Base-by-base conservation (phyloP, 2,329 filamentous ascomycete species). In the Xylaria sp. region DNA sequence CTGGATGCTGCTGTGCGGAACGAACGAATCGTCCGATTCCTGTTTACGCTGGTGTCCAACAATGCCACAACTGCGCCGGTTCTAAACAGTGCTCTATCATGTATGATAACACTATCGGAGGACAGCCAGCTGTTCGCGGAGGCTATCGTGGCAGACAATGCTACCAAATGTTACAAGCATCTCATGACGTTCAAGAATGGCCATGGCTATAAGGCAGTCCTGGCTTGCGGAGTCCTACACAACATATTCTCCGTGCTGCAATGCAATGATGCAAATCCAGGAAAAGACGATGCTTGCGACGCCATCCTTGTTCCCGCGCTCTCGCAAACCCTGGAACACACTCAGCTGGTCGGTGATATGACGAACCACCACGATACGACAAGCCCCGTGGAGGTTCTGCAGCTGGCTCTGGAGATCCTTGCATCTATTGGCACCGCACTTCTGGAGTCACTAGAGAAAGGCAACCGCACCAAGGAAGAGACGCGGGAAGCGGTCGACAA, bases 401-500 rank as follows among this genome's bases (percentile, higher is more conserved):
- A 81, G 63, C 69, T 85, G 16, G 83, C 83, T 2, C 71, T 89
- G 0, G 84, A 88, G 68, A 81, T 85, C 16, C 73, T 87, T 0
- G 85, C 84, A 3, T 84, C 84, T 6, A 87, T 89, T 43, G 84
- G 84, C 39, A 87, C 84, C 2, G 77, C 75, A 42, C 72, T 88
- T 11, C 79, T 82, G 62, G 74, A 78, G 29, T 77, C 79, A 5
- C 66, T 82, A 39, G 76, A 78, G 39, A 76, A 77, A 53, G 75
- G 72, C 17, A 75, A 71, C 50, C 56, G 52, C 18, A 39, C 21
- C 20, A 72, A 70, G 16, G 67, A 72, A 24, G 71, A 74, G 48
- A 70, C 73, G 41, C 74, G 72, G 62, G 74, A 74, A 18, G 76
- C 71, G 0, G 67, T 75, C 38, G 67, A 68, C 20, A 7, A 34